A percentile compares a stretch with the other conserved stretches of the same genome.
phyloP scores from a whole-genome alignment of 768 basidiomycete genomes.

The Pulveroboletus ravenelii region DNA sequence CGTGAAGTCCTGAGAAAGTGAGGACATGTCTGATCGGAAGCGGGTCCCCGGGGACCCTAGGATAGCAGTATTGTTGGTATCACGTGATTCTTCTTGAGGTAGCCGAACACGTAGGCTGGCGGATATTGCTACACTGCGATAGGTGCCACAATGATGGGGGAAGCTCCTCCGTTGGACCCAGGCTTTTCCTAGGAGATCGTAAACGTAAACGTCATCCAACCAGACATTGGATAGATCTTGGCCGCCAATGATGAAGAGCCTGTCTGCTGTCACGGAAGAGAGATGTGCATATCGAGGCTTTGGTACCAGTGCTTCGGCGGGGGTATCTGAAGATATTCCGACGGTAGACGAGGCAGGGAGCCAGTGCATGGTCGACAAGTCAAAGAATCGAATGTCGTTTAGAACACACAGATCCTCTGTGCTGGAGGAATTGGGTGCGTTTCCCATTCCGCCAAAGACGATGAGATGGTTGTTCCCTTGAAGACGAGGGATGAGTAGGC shows the following conservation, averaged over 20 bases:
- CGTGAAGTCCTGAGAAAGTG: slow-evolving; percentile 46
- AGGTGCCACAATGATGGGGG: slow-evolving; percentile 93
- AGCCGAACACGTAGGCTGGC: slow-evolving; percentile 63
- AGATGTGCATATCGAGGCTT: slow-evolving; percentile 93
- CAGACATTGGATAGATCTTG: slow-evolving; percentile 92
- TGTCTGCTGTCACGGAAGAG: slow-evolving; percentile 78
- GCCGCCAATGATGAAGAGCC: slow-evolving; percentile 89
- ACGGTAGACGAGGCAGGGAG: slow-evolving; percentile 40
- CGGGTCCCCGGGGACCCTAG: slow-evolving; percentile 55
- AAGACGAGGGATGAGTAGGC: slow-evolving; percentile 14
- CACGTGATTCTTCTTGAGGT: slow-evolving; percentile 54
- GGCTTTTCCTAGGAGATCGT: slow-evolving; percentile 63
- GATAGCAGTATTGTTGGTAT: slow-evolving; percentile 36
- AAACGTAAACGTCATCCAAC: slow-evolving; percentile 90
- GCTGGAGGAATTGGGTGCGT: slow-evolving; percentile 62
- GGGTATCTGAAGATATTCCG: slow-evolving; percentile 30
- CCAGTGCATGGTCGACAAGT: slow-evolving; percentile 70
- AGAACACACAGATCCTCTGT: slow-evolving; percentile 87
- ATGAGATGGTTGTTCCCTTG: slow-evolving; percentile 83
- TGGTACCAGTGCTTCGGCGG: slow-evolving; percentile 54
- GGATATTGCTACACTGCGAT: slow-evolving; percentile 88
- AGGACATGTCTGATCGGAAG: slow-evolving; percentile 48
- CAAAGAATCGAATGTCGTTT: slow-evolving; percentile 88
- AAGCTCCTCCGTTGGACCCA: slow-evolving; percentile 83
- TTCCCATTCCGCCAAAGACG: slow-evolving; percentile 94